Base-by-base conservation (phyloP, 768 basidiomycete species). In the Leucogyrophana mollusca region DNA sequence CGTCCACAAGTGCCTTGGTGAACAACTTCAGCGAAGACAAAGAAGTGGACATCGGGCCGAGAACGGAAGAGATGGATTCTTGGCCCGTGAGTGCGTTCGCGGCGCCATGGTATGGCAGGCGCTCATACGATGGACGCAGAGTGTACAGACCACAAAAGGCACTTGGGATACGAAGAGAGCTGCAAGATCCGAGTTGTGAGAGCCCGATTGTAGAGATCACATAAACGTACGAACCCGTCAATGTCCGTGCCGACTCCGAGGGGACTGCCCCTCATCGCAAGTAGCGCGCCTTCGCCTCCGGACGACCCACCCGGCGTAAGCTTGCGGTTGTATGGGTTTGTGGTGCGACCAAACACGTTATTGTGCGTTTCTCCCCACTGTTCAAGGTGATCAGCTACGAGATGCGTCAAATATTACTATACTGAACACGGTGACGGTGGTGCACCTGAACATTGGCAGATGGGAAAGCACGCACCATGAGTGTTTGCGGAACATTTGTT, bases 171-270 rank as follows among this genome's bases (percentile, higher is more conserved):
- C 82, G 76, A 10, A 82, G 58, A 5, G 79, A 78, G 2, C 77
- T 79, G 50, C 7, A 16, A n/a, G 27, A 16, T 34, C 17, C 33
- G 37, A 22, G 6, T 39, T 17, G 38, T 34, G 40, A 14, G 11
- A 4, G 45, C 7, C 24, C 3, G 40, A 9, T 30, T 8, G 11
- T n/a, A 35, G n/a, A 18, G 23, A 21, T 41, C 22, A 18, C 24
- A 34, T 7, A 13, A 24, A 37, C 37, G 37, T 20, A 37, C 6
- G 17, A 43, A 80, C 79, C 80, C 79, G 45, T 76, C 78, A 34
- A 84, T 76, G 58, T 84, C 83, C 2, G 83, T 81, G 4, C 83
- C 83, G 4, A 85, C 70, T 4, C 83, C 83, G 1, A 87, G 56
- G 3, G 76, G 75, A 37, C 76, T 76, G 10, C 84, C 83, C 50